Evolutionary conservation across 805 yeast species (phyloP).

Genomic region (Yamadazyma takamatsuzukensis): DNA sequence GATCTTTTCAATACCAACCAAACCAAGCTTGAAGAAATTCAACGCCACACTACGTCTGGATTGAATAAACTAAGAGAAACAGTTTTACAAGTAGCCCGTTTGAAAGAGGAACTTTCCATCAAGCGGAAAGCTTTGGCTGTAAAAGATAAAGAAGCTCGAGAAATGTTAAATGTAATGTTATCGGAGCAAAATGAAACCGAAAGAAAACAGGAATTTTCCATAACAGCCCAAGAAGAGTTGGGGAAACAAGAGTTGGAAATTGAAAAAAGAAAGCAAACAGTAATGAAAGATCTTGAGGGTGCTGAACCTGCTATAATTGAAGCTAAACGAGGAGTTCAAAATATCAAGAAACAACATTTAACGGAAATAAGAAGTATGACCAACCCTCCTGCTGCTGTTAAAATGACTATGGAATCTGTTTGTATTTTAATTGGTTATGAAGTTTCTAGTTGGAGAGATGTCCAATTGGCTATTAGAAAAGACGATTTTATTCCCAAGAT

Average conservation of each 20-base stretch:
- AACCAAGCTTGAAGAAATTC: slow-evolving; percentile 54
- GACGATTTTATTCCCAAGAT: slow-evolving; percentile 87
- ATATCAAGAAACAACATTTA: slow-evolving; percentile 86
- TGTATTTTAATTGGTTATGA: slow-evolving; percentile 75
- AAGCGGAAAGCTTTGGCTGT: slow-evolving; percentile 47
- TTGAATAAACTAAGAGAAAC: slow-evolving; percentile 74
- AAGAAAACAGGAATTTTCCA: slow-evolving; percentile 79
- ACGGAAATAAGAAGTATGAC: slow-evolving; percentile 86
- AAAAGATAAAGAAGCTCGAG: slow-evolving; percentile 68
- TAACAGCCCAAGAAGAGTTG: slow-evolving; percentile 68
- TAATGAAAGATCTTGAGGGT: slow-evolving; percentile 58
- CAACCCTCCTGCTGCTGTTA: slow-evolving; percentile 87
- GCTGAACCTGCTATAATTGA: slow-evolving; percentile 84
- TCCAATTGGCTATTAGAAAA: slow-evolving; percentile 70
- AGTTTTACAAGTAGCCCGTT: slow-evolving; percentile 61
- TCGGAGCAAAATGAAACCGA: slow-evolving; percentile 90
- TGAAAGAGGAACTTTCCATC: slow-evolving; percentile 50
- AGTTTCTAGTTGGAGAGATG: slow-evolving; percentile 73
- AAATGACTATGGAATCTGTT: slow-evolving; percentile 81
- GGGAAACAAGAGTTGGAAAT: slow-evolving; percentile 64
- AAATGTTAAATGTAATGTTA: slow-evolving; percentile 71
- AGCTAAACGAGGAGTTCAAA: slow-evolving; percentile 87
- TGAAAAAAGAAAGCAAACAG: slow-evolving; percentile 48
- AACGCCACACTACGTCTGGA: slow-evolving; percentile 71
- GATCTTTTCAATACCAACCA: slow-evolving; percentile 41